These are phyloP conservation scores for Crucihimalaya himalaica DNA, from an alignment of 345 rosid genomes.

Conservation along the genomic window DNA sequence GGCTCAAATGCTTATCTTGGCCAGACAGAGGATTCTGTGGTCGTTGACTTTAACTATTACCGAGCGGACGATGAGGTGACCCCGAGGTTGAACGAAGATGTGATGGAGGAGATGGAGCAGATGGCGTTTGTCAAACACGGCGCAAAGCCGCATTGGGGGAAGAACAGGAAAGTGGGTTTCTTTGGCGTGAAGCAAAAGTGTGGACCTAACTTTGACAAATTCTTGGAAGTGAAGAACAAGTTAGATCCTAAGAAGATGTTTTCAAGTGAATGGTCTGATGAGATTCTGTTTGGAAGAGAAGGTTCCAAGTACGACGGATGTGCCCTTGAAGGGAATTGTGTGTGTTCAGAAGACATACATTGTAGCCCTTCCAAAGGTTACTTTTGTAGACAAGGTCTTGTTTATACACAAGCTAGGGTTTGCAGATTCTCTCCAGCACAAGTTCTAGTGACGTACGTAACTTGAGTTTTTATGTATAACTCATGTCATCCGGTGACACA, in stretches of 20 bases:
- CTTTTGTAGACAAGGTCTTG: constrained; percentile 63
- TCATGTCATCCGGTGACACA: not conserved
- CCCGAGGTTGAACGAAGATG: constrained; percentile 72
- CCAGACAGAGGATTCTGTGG: constrained; percentile 76
- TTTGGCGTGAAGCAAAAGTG: constrained; percentile 59
- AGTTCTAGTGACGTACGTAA: not conserved
- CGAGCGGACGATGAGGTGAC: constrained; percentile 57
- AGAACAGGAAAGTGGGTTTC: constrained; percentile 76
- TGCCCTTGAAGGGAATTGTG: constrained; percentile 80
- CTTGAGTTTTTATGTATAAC: not conserved
- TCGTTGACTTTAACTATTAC: constrained; percentile 79
- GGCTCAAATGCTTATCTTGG: constrained; percentile 77
- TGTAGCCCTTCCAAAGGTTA: constrained; percentile 73
- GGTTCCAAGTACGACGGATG: constrained; percentile 62
- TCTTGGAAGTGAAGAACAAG: constrained; percentile 57
- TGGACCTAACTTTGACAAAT: constrained; percentile 45
- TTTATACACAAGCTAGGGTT: constrained; percentile 70
- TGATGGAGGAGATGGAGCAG: constrained; percentile 90
- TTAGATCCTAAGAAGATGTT: constrained; percentile 69
- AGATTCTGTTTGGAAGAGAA: constrained; percentile 55
- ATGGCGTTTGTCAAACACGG: constrained; percentile 75
- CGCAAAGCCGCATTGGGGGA: constrained; percentile 92
- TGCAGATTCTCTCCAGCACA: constrained; percentile 50
- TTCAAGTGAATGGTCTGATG: constrained; percentile 80
- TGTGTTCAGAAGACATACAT: constrained; percentile 75